Evolutionary conservation across 148 eudicot genomes (phyloP), one percentile per base, ranked within the genome.

Genomic region (Rhododendron kiyosumense): DNA sequence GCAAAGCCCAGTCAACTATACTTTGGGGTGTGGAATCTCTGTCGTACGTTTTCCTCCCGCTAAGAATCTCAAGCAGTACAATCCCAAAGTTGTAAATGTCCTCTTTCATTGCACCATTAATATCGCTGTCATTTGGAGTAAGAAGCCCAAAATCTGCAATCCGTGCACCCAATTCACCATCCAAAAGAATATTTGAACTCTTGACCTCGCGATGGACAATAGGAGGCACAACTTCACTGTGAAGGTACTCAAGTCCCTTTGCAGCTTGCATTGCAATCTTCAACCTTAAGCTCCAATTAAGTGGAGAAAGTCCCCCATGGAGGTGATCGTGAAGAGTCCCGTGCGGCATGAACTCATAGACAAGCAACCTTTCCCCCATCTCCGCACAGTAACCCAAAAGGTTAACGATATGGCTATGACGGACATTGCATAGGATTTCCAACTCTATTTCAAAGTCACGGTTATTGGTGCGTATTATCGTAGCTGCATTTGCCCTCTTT

Each of bases 311-410:
- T 11, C 97, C 98, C 13, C 95, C 95, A 57, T 97, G 99, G 49
- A 95, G 94, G 88, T 97, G 99, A 81, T 97, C 99, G 15, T 95
- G 94, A 48, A 97, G 93, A 4, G 98, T 93, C 26, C 99, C 99
- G 67, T 94, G 98, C 0, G 98, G 88, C 98, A 97, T 97, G 85
- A 92, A 92, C 90, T 97, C 99, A 34, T 97, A 97, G n/a, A 97
- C 99, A 5, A 97, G 91, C 57, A 97, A 86, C 83, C 98, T 91
- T 89, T 97, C 99, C 10, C 99, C 99, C 99, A 97, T 97, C 84
- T 97, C 99, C 3, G 94, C 91, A 28, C 99, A 97, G 54, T 97
- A 97, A 7, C 99, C 99, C 81, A 97, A 83, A 86, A 97, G 89
- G 84, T 97, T 97, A n/a, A 97, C 96, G 2, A 97, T 93, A 88